Evolutionary conservation across 2,329 filamentous ascomycete genomes (phyloP).

Genomic region (Graphiopsis chlorocephala): DNA sequence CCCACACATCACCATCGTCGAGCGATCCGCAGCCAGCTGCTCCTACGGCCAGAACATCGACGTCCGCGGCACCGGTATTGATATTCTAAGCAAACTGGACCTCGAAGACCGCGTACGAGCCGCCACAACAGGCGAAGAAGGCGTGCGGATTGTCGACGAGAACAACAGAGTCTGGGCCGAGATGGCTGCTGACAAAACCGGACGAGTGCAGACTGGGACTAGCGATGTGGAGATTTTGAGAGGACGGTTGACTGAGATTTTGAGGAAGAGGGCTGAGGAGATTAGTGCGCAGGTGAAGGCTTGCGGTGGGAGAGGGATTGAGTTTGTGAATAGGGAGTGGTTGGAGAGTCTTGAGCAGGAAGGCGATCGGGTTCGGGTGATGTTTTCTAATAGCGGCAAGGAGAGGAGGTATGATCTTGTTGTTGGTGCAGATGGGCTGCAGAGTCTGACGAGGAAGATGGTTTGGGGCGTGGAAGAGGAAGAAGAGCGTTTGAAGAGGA

Average conservation of each 20-base stretch:
- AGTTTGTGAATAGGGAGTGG: conserved; percentile 31
- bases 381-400: conserved; percentile 25
- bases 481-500: conserved; percentile 16
- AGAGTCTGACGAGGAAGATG: conserved; percentile 28
- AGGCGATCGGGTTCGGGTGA: conserved; percentile 25
- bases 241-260: conserved; percentile 27
- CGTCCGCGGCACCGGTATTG: conserved; percentile 30
- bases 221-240: conserved; percentile 34
- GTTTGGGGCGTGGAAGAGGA: conserved; percentile 28
- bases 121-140: conserved; percentile 29
- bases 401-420: conserved; percentile 27
- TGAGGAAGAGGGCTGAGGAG: conserved; percentile 21
- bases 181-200: conserved; percentile 27
- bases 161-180: conserved; percentile 23
- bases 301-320: conserved; percentile 27
- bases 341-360: conserved; percentile 26
- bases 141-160: conserved; percentile 30
- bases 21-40: conserved; percentile 22
- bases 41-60: conserved; percentile 35
- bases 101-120: conserved; percentile 27
- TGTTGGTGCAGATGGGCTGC: conserved; percentile 34
- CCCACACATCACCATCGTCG: conserved; percentile 31
- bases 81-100: conserved; percentile 29
- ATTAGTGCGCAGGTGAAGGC: conserved; percentile 23
- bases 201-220: conserved; percentile 28